Evolutionary conservation across 2,329 filamentous ascomycete species (phyloP), one percentile per base, ranked within the genome.

Genomic region (Aureobasidium sp.): DNA sequence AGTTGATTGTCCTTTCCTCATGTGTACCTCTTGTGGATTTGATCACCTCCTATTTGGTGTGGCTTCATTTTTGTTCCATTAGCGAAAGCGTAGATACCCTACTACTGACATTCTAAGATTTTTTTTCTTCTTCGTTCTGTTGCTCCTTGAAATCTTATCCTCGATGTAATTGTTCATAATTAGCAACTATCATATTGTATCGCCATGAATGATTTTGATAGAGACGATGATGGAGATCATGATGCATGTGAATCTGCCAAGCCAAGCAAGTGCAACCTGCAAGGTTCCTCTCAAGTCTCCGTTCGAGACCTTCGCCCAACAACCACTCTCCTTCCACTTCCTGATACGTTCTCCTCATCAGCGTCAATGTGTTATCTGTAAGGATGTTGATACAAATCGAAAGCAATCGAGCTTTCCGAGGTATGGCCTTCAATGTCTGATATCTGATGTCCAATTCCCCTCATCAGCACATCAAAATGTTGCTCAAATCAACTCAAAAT

Each of bases 181-280:
- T 5, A 8, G 7, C 7, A 4, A 30, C 30, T 8, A 4, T 30
- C 30, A 8, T 30, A 4, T 30, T 30, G 30, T 30, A 30, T 30
- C 30, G 30, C 7, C 4, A 30, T 8, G 30, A 21, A 21, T 21
- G 21, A 21, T 21, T 21, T 21, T 21, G 49, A 55, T 36, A 21
- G 36, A 21, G 39, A 36, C 5, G 39, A 34, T 11, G 29, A 13
- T 45, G 32, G 32, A 34, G 29, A 5, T 32, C 34, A 13, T 5
- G 25, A 42, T 47, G 54, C 42, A 58, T 59, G 55, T 59, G 45
- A 59, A 25, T 30, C 30, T 34, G 53, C 39, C 53, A 57, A 57
- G 53, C 53, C 21, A 27, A 25, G 16, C 8, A 51, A 9, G n/a
- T 29, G 7, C 21, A 51, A 37, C 27, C 36, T 21, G 7, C 21